Base-by-base conservation (phyloP, 2,329 filamentous ascomycete species). In the Pseudopithomyces maydicus region DNA sequence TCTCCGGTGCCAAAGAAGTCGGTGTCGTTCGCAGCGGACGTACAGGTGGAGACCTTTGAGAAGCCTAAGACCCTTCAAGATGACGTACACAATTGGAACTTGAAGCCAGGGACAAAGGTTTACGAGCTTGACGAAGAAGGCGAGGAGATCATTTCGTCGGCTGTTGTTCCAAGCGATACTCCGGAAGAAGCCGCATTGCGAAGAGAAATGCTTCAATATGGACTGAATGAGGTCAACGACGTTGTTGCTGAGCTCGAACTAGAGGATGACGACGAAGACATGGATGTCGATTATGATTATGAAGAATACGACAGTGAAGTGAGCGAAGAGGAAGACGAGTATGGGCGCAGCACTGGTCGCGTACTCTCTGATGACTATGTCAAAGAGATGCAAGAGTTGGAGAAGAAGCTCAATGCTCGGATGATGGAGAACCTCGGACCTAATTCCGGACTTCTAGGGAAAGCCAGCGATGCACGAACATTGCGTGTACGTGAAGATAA, bases 221-320 rank as follows among this genome's bases (percentile, higher is more conserved):
- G 91, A 59, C 80, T 97, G 76, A 88, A 89, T 43, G 94, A 98
- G 74, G 88, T 99, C 55, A 92, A 92, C 3, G 87, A 91, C 36
- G 90, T 99, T 2, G 95, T 99, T 15, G 95, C 95, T 15, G 92
- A 98, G 77, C 84, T 99, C 44, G 86, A 96, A 56, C 76, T 98
- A 1, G 91, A 96, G 60, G 80, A 72, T 26, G 75, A 73, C 12
- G 79, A 80, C 12, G 82, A 86, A n/a, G 80, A 82, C 17, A 76
- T 78, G 23, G 77, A 83, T 46, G 80, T 83, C 36, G 65, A 65
- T 14, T 72, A 74, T 17, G 75, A 80, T 32, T 36, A 83, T 45
- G 65, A 65, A 14, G 72, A 75, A n/a, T 75, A 80, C 29, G 75
- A 78, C 39, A 76, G 77, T 46, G 86, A 85, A n/a, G 80, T 80